Conservation (phyloP, 2,329 filamentous ascomycete species). For the Clarireedia monteithiana region DNA sequence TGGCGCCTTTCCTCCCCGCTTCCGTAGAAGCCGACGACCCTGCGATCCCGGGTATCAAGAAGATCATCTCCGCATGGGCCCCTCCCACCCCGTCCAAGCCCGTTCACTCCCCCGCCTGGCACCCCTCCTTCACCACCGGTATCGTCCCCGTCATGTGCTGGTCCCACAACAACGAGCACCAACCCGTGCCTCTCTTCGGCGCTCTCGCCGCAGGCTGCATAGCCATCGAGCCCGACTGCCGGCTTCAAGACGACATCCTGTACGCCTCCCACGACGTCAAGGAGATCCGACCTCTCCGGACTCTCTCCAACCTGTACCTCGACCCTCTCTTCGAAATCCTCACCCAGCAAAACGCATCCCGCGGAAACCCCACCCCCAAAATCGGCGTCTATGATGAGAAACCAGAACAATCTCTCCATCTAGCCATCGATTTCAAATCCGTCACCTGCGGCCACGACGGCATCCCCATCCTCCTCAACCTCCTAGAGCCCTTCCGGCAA, state of each 20-base stretch:
- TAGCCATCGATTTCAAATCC: slow-evolving; percentile 46
- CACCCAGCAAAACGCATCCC: slow-evolving; percentile 36
- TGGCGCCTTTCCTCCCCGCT: not conserved
- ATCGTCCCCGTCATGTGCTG: slow-evolving; percentile 5
- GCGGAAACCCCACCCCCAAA: slow-evolving; percentile 4
- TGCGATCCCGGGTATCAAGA: not conserved
- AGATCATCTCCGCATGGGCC: not conserved
- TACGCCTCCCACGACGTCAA: slow-evolving; percentile 48
- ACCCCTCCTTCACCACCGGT: slow-evolving; percentile 1
- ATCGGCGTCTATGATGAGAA: slow-evolving; percentile 19
- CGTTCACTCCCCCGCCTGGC: not conserved
- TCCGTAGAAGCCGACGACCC: not conserved
- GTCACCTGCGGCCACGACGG: slow-evolving; percentile 20
- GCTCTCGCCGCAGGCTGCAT: slow-evolving; percentile 50
- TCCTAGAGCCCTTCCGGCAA: slow-evolving; percentile 35
- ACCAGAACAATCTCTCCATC: slow-evolving; percentile 22
- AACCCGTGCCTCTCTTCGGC: slow-evolving; percentile 37
- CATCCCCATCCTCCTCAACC: slow-evolving; percentile 31
- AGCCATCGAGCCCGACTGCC: slow-evolving; percentile 53
- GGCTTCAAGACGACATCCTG: slow-evolving; percentile 44
- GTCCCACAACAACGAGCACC: slow-evolving; percentile 52
- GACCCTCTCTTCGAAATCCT: slow-evolving; percentile 50
- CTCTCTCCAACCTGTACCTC: slow-evolving; percentile 50
- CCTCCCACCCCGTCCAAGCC: not conserved
- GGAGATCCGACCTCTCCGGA: slow-evolving; percentile 43